A percentile compares a stretch with the other conserved stretches of the same genome.
Conservation (phyloP, 106 monocot genomes). For the Vanilla planifolia region DNA sequence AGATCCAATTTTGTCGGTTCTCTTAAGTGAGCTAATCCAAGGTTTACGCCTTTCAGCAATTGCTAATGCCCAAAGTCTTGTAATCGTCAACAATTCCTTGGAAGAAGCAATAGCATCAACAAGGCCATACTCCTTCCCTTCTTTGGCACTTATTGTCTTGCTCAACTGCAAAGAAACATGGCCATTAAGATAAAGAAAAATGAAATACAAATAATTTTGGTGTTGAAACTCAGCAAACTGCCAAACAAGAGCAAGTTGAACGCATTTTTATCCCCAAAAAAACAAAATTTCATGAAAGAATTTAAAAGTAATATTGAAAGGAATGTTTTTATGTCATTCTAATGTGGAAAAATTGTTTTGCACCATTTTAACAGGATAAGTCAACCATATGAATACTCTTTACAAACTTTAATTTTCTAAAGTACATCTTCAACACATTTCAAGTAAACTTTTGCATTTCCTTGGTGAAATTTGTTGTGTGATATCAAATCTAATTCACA, state of each 20-base stretch:
- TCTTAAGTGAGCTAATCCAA: conserved; percentile 5
- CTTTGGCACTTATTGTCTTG: conserved; percentile 6
- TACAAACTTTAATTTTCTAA: background rate
- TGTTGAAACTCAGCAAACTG: background rate
- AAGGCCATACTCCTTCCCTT: conserved; percentile 8
- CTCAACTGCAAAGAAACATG: background rate
- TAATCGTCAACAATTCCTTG: conserved; percentile 4
- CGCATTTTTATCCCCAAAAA: background rate
- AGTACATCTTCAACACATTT: background rate
- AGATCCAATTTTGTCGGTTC: conserved; percentile 4
- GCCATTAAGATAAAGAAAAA: background rate
- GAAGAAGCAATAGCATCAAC: conserved; percentile 9
- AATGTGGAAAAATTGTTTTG: background rate
- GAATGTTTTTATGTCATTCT: too few relatives aligned
- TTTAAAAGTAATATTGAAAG: too few relatives aligned
- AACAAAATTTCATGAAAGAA: background rate
- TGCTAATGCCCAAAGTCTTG: conserved; percentile 11
- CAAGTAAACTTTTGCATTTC: conserved; percentile 1
- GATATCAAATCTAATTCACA: background rate
- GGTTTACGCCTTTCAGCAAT: conserved; percentile 12
- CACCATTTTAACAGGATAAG: background rate
- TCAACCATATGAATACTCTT: background rate
- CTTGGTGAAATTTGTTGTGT: background rate
- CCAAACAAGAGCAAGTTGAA: background rate
- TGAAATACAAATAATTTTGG: background rate